Evolutionary conservation across 805 yeast species (phyloP), one percentile per base, ranked within the genome.

Genomic region (Ogataea haglerorum): DNA sequence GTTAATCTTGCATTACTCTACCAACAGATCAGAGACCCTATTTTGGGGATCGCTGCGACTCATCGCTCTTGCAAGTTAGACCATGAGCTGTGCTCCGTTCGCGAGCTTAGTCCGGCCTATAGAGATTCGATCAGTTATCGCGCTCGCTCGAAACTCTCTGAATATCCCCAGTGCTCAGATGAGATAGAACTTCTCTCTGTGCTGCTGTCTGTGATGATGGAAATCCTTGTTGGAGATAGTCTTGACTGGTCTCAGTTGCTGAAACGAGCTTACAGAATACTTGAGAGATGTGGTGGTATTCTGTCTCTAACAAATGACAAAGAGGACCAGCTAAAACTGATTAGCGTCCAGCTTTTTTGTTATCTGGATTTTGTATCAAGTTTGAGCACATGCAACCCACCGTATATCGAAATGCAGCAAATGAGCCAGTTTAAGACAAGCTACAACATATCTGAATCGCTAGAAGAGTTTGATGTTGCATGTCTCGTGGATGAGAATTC

Each of bases 341-440:
- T 58, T 23, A 45, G 54, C 6, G 45, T 54, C 25, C 64, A 59
- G 42, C 32, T 59, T n/a, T 59, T 59, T 42, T 58, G 60, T 34
- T 59, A 59, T 34, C 49, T 59, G 6, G 64, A 59, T 38, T 51
- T 54, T 30, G 53, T 58, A 10, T 54, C 61, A 3, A 54, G 60
- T 43, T 34, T 59, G 17, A 56, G 61, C 36, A 58, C 61, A 1
- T 59, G 64, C 36, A 45, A 46, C 14, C 43, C 57, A 6, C 61
- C 61, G 2, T 53, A 43, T 39, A 44, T 53, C 17, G 54, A 49
- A 13, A 42, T 51, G 26, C 42, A 38, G 19, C 41, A 43, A 23
- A 25, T 35, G 16, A 45, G 45, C 9, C 21, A 19, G 8, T 19
- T 19, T 19, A 9, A 19, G 7, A 19, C 21, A 3, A 19, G 21